A percentile compares a stretch with the other conserved stretches of the same genome.
These are phyloP conservation scores for Coemansia asiatica DNA, from an alignment of 192 early-diverging fungal genomes.

Conservation along the genomic window DNA sequence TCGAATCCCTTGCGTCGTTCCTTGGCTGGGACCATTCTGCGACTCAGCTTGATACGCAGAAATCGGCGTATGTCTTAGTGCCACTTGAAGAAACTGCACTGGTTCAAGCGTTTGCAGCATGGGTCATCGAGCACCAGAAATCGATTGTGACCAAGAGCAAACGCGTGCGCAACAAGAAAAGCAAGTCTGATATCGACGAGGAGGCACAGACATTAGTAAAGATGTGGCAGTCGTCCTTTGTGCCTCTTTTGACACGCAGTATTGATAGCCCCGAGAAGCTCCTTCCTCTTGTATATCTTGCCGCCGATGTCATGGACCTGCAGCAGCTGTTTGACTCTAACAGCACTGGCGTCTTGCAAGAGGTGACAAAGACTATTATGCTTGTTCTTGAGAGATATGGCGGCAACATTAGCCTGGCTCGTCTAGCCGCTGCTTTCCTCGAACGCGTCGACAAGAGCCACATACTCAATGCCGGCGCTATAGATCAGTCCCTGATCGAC, in stretches of 20 bases:
- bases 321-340: conserved; percentile 48
- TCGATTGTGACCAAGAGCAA: conserved; percentile 9
- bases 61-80: conserved; percentile 21
- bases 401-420: conserved; percentile 27
- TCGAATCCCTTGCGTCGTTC: conserved; percentile 26
- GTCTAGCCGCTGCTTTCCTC: conserved; percentile 25
- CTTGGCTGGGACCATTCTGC: conserved; percentile 46
- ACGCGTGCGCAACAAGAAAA: conserved; percentile 34
- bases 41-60: neutral
- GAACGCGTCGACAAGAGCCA: conserved; percentile 37
- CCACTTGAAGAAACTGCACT: conserved; percentile 40
- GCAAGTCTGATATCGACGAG: conserved; percentile 20
- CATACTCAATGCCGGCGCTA: conserved; percentile 17
- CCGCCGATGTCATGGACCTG: conserved; percentile 29
- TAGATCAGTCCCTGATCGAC: neutral
- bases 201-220: conserved; percentile 11
- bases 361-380: conserved; percentile 8
- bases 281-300: conserved; percentile 29
- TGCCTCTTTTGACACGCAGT: conserved; percentile 35
- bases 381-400: conserved; percentile 36
- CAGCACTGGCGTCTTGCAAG: conserved; percentile 16
- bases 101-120: conserved; percentile 32
- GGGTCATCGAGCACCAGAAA: conserved; percentile 24
- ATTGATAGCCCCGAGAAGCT: conserved; percentile 25
- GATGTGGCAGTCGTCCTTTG: conserved; percentile 36